Conservation (phyloP, 768 basidiomycete genomes). For the Russula ochroleuca region DNA sequence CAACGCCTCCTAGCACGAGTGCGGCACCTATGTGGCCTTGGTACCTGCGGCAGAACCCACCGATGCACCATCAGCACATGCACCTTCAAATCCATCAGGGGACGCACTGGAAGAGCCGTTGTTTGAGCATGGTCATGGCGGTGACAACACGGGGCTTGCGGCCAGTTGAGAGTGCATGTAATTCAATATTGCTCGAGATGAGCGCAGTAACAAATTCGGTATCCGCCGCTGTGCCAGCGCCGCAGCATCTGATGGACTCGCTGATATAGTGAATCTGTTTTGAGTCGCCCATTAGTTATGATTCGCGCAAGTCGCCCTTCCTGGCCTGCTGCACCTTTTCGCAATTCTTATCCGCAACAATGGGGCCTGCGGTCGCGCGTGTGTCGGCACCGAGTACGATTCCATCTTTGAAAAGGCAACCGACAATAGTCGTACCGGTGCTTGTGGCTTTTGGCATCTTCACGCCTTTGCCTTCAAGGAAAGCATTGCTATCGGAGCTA, state of each 20-base stretch:
- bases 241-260: slow-evolving; percentile 94
- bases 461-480: slow-evolving; percentile 64
- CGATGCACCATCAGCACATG: background rate
- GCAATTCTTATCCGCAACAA: slow-evolving; percentile 99
- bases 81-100: background rate
- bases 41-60: slow-evolving; percentile 47
- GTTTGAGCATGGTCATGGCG: slow-evolving; percentile 99
- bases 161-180: slow-evolving; percentile 87
- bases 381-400: slow-evolving; percentile 96
- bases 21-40: slow-evolving; percentile 95
- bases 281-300: background rate
- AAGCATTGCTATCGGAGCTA: slow-evolving; percentile 54
- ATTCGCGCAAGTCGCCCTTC: background rate
- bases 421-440: slow-evolving; percentile 97
- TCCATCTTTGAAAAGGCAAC: slow-evolving; percentile 88
- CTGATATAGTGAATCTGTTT: slow-evolving; percentile 93
- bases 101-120: slow-evolving; percentile 82
- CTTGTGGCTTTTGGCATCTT: slow-evolving; percentile 81
- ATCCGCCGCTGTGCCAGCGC: slow-evolving; percentile 98
- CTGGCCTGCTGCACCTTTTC: slow-evolving; percentile 68
- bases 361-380: slow-evolving; percentile 87
- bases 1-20: slow-evolving; percentile 95
- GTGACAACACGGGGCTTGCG: slow-evolving; percentile 92
- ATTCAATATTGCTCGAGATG: slow-evolving; percentile 93
- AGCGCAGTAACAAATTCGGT: slow-evolving; percentile 93